Conservation (phyloP, 23 red algal species). For the Gracilaria vermiculophylla region DNA sequence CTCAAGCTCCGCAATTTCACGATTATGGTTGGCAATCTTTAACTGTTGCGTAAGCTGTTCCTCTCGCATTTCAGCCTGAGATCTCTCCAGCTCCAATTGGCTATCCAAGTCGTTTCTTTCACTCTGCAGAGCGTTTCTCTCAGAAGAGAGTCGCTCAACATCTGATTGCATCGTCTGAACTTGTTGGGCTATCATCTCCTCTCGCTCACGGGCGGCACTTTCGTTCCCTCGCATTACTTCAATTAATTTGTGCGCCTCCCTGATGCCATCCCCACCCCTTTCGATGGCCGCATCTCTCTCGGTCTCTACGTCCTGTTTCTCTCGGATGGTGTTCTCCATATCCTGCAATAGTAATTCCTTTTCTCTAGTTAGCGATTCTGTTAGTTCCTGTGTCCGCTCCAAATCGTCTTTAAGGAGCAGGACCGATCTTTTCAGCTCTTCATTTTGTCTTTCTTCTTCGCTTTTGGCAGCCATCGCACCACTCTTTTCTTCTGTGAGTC, state of each 20-base stretch:
- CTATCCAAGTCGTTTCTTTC: constrained; percentile 28
- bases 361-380: background rate
- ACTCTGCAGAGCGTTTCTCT: constrained; percentile 14
- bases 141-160: constrained; percentile 23
- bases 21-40: background rate
- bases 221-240: constrained; percentile 13
- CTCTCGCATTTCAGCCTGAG: constrained; percentile 6
- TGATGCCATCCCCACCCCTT: constrained; percentile 41
- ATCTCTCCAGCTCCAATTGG: background rate
- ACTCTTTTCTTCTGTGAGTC: constrained; percentile 22
- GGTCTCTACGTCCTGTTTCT: constrained; percentile 15
- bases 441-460: background rate
- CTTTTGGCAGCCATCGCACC: background rate
- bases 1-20: constrained; percentile 38
- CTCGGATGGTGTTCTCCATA: background rate
- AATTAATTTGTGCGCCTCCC: constrained; percentile 26
- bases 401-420: constrained; percentile 32
- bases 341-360: background rate
- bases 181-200: constrained; percentile 26
- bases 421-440: constrained; percentile 13
- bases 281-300: constrained; percentile 55
- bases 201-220: constrained; percentile 12
- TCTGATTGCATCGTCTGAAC: constrained; percentile 34
- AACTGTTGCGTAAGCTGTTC: constrained; percentile 29
- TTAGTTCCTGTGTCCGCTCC: background rate